Conservation (phyloP, 169 alveolate species). For the Eimeria necatrix region DNA sequence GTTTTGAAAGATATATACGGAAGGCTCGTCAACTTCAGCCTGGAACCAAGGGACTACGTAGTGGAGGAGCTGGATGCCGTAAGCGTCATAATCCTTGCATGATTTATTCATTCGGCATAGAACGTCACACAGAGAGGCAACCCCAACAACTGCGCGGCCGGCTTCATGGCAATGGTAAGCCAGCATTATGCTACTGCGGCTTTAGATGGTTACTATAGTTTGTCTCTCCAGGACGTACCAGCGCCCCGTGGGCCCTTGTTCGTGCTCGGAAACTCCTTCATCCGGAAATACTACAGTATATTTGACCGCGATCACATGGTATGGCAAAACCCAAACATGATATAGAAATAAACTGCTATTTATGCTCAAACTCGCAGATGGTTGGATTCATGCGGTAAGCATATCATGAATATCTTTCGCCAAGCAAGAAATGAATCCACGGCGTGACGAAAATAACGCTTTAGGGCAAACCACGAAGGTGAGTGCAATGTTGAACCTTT, state of each 20-base stretch:
- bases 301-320: conserved; percentile 88
- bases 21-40: conserved; percentile 83
- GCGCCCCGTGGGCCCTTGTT: conserved; percentile 92
- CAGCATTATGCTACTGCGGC: neutral
- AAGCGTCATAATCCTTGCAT: conserved; percentile 27
- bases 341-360: too few species aligned
- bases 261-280: conserved; percentile 90
- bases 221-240: conserved; percentile 87
- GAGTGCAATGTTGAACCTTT: neutral
- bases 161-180: conserved; percentile 85
- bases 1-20: conserved; percentile 85
- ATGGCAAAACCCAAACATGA: neutral
- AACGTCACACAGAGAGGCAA: conserved; percentile 68
- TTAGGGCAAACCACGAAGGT: conserved; percentile 82
- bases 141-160: conserved; percentile 81
- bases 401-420: neutral
- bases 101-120: neutral
- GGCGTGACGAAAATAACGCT: conserved; percentile 35
- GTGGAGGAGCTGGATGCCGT: conserved; percentile 85
- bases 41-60: conserved; percentile 87
- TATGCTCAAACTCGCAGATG: conserved; percentile 54
- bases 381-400: conserved; percentile 82
- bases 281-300: conserved; percentile 87
- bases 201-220: neutral
- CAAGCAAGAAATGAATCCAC: neutral